phyloP scores from a whole-genome alignment of 495 filamentous ascomycete species.

The Xylaria curta region DNA sequence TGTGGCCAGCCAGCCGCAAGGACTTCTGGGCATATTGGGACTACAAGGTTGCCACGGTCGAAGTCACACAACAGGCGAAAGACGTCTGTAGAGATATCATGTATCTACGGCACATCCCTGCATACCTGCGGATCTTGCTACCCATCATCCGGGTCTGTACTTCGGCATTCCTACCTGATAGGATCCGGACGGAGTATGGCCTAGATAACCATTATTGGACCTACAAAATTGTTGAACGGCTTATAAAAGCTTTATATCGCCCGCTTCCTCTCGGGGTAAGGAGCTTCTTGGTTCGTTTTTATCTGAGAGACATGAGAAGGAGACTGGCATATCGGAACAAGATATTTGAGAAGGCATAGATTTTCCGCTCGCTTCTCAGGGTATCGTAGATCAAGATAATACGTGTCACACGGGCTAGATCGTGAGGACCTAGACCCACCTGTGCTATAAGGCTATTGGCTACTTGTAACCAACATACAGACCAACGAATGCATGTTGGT shows the following conservation, averaged over 20 bases:
- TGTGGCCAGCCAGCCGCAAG: neutral
- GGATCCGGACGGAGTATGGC: neutral
- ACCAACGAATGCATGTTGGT: too few species aligned
- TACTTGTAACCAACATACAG: too few species aligned
- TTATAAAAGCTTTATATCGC: conserved; percentile 42
- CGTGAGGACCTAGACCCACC: too few species aligned
- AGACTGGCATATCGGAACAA: conserved; percentile 30
- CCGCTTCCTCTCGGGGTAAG: conserved; percentile 39
- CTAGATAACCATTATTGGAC: neutral
- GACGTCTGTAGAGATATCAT: conserved; percentile 45
- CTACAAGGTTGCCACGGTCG: conserved; percentile 38
- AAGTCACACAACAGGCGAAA: conserved; percentile 43
- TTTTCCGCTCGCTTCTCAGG: too few species aligned
- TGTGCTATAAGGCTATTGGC: too few species aligned
- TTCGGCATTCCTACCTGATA: neutral
- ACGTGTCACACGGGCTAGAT: too few species aligned
- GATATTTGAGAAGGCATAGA: conserved; percentile 12
- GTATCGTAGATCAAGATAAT: neutral
- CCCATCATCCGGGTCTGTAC: neutral
- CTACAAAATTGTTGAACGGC: conserved; percentile 33
- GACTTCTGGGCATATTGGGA: conserved; percentile 55
- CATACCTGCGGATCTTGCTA: neutral
- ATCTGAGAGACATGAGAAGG: conserved; percentile 50
- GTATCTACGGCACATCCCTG: conserved; percentile 33
- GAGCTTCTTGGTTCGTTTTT: conserved; percentile 46